Evolutionary conservation across 2,329 filamentous ascomycete genomes (phyloP).

Genomic region (Madurella mycetomatis): DNA sequence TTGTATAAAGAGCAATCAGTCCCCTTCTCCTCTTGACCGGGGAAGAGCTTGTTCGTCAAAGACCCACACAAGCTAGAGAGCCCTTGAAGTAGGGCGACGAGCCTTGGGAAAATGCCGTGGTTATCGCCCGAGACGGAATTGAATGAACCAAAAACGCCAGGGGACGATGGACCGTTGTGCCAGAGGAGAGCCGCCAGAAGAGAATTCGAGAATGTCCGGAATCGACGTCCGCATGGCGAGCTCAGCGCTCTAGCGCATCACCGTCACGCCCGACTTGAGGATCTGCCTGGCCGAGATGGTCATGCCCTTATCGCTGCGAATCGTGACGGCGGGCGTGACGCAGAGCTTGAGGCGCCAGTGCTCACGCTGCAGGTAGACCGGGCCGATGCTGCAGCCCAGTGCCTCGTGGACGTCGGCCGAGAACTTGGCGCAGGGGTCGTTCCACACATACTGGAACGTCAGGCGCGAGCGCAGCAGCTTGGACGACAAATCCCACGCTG

Average conservation of each 20-base stretch:
- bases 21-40: too few relatives aligned
- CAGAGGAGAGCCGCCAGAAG: too few relatives aligned
- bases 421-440: conserved; percentile 48
- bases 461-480: conserved; percentile 41
- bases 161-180: too few relatives aligned
- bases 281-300: conserved; percentile 43
- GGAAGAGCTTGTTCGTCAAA: too few relatives aligned
- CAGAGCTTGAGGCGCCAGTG: conserved; percentile 52
- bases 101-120: too few relatives aligned
- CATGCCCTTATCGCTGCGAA: conserved; percentile 47
- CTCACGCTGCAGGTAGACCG: conserved; percentile 43
- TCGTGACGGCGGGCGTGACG: conserved; percentile 51
- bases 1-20: too few relatives aligned
- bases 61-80: too few relatives aligned
- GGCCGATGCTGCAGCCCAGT: conserved; percentile 40
- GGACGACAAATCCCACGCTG: conserved; percentile 43
- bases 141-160: too few relatives aligned
- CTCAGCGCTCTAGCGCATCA: conserved; percentile 20
- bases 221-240: too few relatives aligned
- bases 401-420: conserved; percentile 43
- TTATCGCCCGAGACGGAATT: too few relatives aligned
- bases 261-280: conserved; percentile 44
- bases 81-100: too few relatives aligned
- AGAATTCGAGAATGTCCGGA: too few relatives aligned
- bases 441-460: conserved; percentile 39